These are phyloP conservation scores for Mycena amicta DNA, from an alignment of 768 basidiomycete species.

Conservation along the genomic window DNA sequence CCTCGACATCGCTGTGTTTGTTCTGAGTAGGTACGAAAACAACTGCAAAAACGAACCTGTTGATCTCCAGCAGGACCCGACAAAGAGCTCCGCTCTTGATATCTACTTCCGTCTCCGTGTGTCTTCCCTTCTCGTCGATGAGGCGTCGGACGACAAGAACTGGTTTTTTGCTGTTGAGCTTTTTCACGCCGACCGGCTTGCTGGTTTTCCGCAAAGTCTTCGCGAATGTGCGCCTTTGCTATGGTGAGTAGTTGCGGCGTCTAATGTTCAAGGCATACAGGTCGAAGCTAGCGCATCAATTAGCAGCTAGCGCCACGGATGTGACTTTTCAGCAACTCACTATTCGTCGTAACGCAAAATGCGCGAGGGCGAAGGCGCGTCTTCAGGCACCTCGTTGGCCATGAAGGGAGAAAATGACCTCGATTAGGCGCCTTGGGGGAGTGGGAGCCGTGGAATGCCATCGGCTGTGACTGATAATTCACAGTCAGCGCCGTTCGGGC, in stretches of 20 bases:
- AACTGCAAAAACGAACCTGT: slow-evolving; percentile 10
- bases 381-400: no score
- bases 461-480: no score
- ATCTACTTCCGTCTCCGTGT: slow-evolving; percentile 21
- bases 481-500: no score
- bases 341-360: no score
- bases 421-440: no score
- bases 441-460: no score
- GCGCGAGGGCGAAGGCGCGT: no score
- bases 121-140: slow-evolving; percentile 25
- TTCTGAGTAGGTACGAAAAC: slow-evolving; percentile 1
- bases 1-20: neutral
- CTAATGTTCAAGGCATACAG: neutral
- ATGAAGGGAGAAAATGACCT: no score
- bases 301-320: no score
- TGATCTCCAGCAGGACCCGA: slow-evolving; percentile 23
- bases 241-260: no score
- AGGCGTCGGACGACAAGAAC: slow-evolving; percentile 27
- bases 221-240: slow-evolving; percentile 21
- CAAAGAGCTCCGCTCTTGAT: slow-evolving; percentile 24
- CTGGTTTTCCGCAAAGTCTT: slow-evolving; percentile 25
- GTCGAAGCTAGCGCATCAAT: slow-evolving; percentile 14
- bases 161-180: slow-evolving; percentile 22
- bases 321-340: no score
- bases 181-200: slow-evolving; percentile 19